Conservation (phyloP, 129 eudicot species). For the Escallonia herrerae region DNA sequence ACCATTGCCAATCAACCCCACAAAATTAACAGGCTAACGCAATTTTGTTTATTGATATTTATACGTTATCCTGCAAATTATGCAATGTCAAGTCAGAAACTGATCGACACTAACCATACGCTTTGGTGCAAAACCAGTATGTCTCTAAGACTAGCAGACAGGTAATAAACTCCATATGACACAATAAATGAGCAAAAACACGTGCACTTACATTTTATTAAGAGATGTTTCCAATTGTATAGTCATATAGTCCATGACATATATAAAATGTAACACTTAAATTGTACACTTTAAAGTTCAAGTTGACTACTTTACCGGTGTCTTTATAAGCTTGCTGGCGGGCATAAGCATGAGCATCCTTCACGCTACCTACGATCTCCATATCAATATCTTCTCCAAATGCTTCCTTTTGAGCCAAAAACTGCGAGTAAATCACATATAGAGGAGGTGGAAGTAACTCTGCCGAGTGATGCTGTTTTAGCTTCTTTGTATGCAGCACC, state of each 20-base stretch:
- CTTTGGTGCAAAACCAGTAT: neutral
- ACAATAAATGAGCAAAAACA: neutral
- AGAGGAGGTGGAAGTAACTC: slow-evolving; percentile 99
- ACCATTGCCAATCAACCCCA: too few relatives aligned
- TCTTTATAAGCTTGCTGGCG: slow-evolving; percentile 82
- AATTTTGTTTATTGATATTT: too few relatives aligned
- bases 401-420: slow-evolving; percentile 93
- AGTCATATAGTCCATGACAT: neutral
- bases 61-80: too few relatives aligned
- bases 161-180: neutral
- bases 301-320: slow-evolving; percentile 29
- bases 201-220: neutral
- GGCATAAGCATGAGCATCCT: slow-evolving; percentile 88
- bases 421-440: slow-evolving; percentile 74
- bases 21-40: too few relatives aligned
- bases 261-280: neutral
- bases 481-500: slow-evolving; percentile 75
- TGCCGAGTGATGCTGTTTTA: slow-evolving; percentile 75
- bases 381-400: slow-evolving; percentile 91
- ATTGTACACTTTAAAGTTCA: neutral
- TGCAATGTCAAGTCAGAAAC: too few relatives aligned
- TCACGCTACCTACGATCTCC: slow-evolving; percentile 77
- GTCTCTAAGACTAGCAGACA: neutral
- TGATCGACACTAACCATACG: neutral
- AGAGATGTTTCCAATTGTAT: neutral